Base-by-base conservation (phyloP, 2,329 filamentous ascomycete species). In the Emmonsiellopsis sp. region DNA sequence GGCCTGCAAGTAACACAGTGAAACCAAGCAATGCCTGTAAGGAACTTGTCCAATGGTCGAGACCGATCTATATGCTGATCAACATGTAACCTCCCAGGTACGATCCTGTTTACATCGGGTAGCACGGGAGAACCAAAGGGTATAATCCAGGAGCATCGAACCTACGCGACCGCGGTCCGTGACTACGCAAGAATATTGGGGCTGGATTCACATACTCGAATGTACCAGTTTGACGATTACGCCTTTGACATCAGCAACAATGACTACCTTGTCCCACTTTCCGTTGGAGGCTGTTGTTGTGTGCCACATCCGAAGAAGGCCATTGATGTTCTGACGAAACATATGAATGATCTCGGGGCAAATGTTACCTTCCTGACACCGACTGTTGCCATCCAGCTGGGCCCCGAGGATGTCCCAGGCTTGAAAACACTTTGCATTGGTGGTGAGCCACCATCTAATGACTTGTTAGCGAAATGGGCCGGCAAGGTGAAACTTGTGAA, bases 211-310 rank as follows among this genome's bases (percentile, higher is more conserved):
- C 31, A 10, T n/a, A 43, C 37, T 42, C 37, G 52, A 11, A 47
- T 50, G 44, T 42, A 49, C 14, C 52, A 53, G 46, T 53, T 53
- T 33, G 52, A 47, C 14, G 37, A 47, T 21, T 53, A 53, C 43
- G 39, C 45, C 11, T 53, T 49, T 40, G 52, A 53, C 11, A 88
- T 94, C 5, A 92, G 87, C 0, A 84, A 94, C 5, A 94, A 94
- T 66, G 88, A 95, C 65, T 89, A 91, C 6, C 93, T 93, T 7
- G 46, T 51, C 5, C 37, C 54, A 44, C 51, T 56, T 14, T 45
- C 34, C 14, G 42, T 54, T 31, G 63, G 63, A 2, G 61, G 52
- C 9, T 62, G 59, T 49, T 39, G 62, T 3, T 65, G 62, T 39
- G 48, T 63, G 5, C 61, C 63, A 21, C 53, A 39, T 6, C 51